A percentile compares a stretch with the other conserved stretches of the same genome.
Evolutionary conservation across 345 rosid genomes (phyloP).

Genomic region (Arabidopsis suecica): DNA sequence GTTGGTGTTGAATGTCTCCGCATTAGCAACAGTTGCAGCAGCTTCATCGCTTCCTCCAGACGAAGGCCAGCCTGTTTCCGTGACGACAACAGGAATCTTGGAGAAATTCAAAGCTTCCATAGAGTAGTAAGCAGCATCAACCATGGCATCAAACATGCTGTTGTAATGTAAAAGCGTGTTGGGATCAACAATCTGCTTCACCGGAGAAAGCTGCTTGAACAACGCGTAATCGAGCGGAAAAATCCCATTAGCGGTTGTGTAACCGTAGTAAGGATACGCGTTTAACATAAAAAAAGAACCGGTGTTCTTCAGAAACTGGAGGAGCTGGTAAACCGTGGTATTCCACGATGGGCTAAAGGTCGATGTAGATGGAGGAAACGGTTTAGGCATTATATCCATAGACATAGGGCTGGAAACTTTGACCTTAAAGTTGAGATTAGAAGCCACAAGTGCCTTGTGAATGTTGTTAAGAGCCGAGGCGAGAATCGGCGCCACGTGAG

Average conservation of each 20-base stretch:
- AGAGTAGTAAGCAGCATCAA: slow-evolving; percentile 95
- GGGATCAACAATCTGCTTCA: slow-evolving; percentile 97
- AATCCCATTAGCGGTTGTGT: slow-evolving; percentile 78
- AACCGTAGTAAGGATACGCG: slow-evolving; percentile 93
- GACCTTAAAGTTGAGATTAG: slow-evolving; percentile 74
- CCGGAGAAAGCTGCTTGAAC: slow-evolving; percentile 69
- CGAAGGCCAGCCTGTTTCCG: slow-evolving; percentile 99
- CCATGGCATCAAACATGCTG: slow-evolving; percentile 99
- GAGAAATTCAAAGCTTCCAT: slow-evolving; percentile 72
- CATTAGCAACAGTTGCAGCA: slow-evolving; percentile 76
- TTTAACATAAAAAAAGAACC: slow-evolving; percentile 87
- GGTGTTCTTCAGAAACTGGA: slow-evolving; percentile 91
- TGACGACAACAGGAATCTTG: slow-evolving; percentile 73
- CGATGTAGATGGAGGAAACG: slow-evolving; percentile 95
- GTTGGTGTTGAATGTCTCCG: slow-evolving; percentile 72
- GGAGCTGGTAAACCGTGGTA: slow-evolving; percentile 77
- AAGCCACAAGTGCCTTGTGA: slow-evolving; percentile 86
- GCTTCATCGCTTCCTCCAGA: slow-evolving; percentile 78
- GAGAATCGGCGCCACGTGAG: slow-evolving; percentile 75
- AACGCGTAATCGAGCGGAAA: slow-evolving; percentile 92
- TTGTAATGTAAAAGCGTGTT: slow-evolving; percentile 84
- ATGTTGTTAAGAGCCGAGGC: slow-evolving; percentile 84
- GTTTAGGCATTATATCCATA: slow-evolving; percentile 80
- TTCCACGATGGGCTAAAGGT: slow-evolving; percentile 78
- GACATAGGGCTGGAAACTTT: slow-evolving; percentile 89